Evolutionary conservation across 352 stramenopile species (phyloP), one percentile per base, ranked within the genome.

Genomic region (Pythium graminicola): DNA sequence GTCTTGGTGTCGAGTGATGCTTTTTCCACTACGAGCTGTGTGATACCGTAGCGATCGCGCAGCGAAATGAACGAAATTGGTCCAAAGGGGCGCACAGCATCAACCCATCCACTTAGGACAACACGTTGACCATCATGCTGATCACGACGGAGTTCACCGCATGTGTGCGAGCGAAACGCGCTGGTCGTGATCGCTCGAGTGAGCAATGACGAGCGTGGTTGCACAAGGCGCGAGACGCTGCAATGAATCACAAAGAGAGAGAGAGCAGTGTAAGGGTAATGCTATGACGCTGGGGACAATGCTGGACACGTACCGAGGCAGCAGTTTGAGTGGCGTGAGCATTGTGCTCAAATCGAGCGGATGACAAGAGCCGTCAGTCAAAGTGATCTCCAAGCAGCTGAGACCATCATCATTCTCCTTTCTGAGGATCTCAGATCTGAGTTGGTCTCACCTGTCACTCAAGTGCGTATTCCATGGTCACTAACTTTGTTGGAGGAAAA

Each of bases 51-150:
- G 38, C 80, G 78, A 49, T 95, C 85, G 45, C 85, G 77, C 42
- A 95, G 60, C 24, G 77, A 87, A 20, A 92, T 65, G 61, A 95
- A 95, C 6, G 75, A 81, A 28, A 93, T 82, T 16, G 75, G 77
- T 0, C 85, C 85, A 24, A 88, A 90, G 13, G 76, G 66, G 13
- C 81, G 80, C 13, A 90, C 66, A 17, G 80, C 73, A 31, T 95
- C 76, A 17, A 95, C 75, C 84, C 84, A 95, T 2, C 84, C 84
- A 54, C 72, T 86, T 11, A 92, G 64, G 38, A 72, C 72, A 44
- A 95, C 81, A 45, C 67, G 67, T 23, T 81, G 57, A 8, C 78
- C 76, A 8, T 51, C 54, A 24, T 88, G 64, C 17, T 44, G 31
- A 22, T 75, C 58, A 19, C 54, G 58, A 24, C 78, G 74, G 35